These are phyloP conservation scores for Boechera divaricarpa DNA, from an alignment of 345 rosid species.

Conservation along the genomic window DNA sequence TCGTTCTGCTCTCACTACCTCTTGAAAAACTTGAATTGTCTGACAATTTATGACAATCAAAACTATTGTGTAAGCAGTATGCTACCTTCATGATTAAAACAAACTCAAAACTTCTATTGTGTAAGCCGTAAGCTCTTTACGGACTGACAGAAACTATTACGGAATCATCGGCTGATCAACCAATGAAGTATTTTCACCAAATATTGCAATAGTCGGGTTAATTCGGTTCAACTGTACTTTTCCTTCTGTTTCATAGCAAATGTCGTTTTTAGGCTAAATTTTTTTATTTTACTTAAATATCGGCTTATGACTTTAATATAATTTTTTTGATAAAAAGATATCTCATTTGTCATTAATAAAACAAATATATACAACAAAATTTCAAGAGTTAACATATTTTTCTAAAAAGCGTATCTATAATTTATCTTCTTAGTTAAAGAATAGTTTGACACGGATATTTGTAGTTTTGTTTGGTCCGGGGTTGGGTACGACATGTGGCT, in stretches of 20 bases:
- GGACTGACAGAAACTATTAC: not conserved
- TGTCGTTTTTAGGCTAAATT: not conserved
- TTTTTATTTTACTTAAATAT: not conserved
- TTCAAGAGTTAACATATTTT: not conserved
- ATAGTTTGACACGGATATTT: not conserved
- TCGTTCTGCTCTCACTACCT: too few species aligned
- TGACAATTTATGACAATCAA: not conserved
- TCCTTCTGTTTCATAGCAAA: too few species aligned
- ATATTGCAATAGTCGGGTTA: too few species aligned
- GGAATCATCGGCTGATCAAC: not conserved
- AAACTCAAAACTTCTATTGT: too few species aligned
- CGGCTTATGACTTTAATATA: not conserved
- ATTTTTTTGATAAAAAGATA: not conserved
- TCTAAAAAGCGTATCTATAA: not conserved
- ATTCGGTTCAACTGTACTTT: too few species aligned
- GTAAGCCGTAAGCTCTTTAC: not conserved
- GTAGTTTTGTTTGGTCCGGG: slow-evolving; percentile 19
- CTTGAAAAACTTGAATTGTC: too few species aligned
- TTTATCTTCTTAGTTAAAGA: not conserved
- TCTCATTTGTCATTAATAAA: not conserved
- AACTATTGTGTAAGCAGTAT: not conserved
- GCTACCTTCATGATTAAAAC: too few species aligned
- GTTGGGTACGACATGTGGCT: slow-evolving; percentile 22
- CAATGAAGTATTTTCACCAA: too few species aligned
- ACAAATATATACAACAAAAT: not conserved